Evolutionary conservation across 345 rosid species (phyloP).

Genomic region (Hibiscus trionum): DNA sequence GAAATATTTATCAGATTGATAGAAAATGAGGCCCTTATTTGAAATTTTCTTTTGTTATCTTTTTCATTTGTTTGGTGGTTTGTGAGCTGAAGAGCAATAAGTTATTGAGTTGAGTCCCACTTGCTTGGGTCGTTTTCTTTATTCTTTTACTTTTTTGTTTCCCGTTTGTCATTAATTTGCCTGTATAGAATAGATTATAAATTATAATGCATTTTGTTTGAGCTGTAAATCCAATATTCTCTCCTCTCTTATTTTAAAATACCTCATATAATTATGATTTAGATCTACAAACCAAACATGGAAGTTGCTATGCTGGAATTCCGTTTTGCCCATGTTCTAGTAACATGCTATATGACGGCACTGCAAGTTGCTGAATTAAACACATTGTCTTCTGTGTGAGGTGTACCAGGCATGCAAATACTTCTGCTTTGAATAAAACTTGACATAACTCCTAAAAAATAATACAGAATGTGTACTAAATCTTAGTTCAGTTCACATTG

Average conservation of each 20-base stretch:
- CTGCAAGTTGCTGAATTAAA: neutral
- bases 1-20: neutral
- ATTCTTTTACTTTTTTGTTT: neutral
- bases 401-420: no score
- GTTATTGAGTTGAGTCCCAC: neutral
- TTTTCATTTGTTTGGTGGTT: neutral
- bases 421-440: no score
- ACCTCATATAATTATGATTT: neutral
- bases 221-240: constrained; percentile 12
- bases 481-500: no score
- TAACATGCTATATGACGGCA: neutral
- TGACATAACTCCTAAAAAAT: no score
- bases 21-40: neutral
- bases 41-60: neutral
- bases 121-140: constrained; percentile 3
- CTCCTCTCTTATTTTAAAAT: neutral
- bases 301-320: neutral
- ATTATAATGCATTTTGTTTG: constrained; percentile 1
- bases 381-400: no score
- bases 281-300: neutral
- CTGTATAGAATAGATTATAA: neutral
- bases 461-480: no score
- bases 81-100: constrained; percentile 7
- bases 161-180: constrained; percentile 1
- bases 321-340: neutral